phyloP scores from a whole-genome alignment of 2,329 filamentous ascomycete species.

The Thermothelomyces thermophilus region DNA sequence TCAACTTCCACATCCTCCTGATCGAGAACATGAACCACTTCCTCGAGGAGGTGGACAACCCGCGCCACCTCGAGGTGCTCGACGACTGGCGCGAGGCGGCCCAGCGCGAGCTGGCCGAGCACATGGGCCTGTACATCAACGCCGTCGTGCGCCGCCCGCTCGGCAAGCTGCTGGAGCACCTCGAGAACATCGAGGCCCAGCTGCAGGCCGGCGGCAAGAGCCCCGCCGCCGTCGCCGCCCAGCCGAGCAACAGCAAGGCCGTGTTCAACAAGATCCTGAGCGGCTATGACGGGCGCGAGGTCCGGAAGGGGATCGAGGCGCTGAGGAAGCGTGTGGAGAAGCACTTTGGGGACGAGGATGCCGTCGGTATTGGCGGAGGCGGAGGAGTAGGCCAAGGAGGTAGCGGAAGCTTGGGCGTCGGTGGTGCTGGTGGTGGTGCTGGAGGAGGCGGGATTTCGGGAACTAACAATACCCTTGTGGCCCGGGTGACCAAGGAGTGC shows the following conservation, averaged over 20 bases:
- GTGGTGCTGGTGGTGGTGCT: not conserved
- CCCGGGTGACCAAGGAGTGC: slow-evolving; percentile 53
- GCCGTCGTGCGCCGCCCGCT: slow-evolving; percentile 84
- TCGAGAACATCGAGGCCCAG: slow-evolving; percentile 80
- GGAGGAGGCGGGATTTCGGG: not conserved
- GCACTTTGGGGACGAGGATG: slow-evolving; percentile 88
- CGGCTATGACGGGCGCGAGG: slow-evolving; percentile 74
- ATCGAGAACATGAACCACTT: slow-evolving; percentile 99
- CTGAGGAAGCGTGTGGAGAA: slow-evolving; percentile 91
- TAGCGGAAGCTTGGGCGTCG: not conserved
- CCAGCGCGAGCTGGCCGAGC: slow-evolving; percentile 70
- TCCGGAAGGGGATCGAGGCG: slow-evolving; percentile 83
- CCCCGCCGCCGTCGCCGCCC: slow-evolving; percentile 60
- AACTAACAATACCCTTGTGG: slow-evolving; percentile 43
- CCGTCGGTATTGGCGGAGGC: slow-evolving; percentile 41
- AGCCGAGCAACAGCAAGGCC: slow-evolving; percentile 74
- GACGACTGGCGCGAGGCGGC: slow-evolving; percentile 79
- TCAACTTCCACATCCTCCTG: slow-evolving; percentile 94
- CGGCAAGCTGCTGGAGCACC: slow-evolving; percentile 83
- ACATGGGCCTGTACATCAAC: slow-evolving; percentile 79
- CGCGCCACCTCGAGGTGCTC: slow-evolving; percentile 65
- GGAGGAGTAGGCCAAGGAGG: slow-evolving; percentile 16
- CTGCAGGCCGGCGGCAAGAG: slow-evolving; percentile 50
- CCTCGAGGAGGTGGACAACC: slow-evolving; percentile 80
- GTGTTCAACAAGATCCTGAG: slow-evolving; percentile 82